A percentile compares a stretch with the other conserved stretches of the same genome.
Evolutionary conservation across 208 protist species (phyloP).

Genomic region (Acanthamoeba sp.): DNA sequence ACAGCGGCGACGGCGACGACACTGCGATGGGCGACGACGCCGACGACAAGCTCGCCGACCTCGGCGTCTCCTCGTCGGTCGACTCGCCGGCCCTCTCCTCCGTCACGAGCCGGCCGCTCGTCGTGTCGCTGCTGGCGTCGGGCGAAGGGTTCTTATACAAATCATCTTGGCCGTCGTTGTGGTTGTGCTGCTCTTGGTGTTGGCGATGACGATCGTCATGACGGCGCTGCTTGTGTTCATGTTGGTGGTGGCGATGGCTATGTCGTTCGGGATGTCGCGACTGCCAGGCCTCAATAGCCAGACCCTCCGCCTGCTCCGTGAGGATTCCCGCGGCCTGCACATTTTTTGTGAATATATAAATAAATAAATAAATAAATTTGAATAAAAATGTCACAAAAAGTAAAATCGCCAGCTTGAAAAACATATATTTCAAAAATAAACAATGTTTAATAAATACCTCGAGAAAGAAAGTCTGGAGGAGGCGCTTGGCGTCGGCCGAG

Average conservation of each 20-base stretch:
- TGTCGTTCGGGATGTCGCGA: background rate
- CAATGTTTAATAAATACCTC: background rate
- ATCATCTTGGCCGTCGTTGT: too few species aligned
- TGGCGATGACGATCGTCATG: too few species aligned
- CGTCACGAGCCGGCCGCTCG: too few species aligned
- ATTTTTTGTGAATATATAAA: too few species aligned
- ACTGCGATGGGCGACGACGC: background rate
- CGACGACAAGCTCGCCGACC: background rate
- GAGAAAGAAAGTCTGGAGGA: background rate
- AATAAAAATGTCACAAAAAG: too few species aligned
- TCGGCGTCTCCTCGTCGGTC: background rate
- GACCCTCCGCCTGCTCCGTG: background rate
- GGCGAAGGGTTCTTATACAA: too few species aligned
- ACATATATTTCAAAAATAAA: background rate
- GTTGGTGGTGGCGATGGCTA: background rate
- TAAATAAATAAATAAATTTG: background rate
- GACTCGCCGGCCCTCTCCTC: too few species aligned
- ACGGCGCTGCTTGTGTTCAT: background rate
- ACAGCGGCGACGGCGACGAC: background rate
- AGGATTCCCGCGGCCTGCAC: background rate
- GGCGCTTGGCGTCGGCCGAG: background rate
- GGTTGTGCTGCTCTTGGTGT: too few species aligned
- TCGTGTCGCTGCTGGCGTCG: too few species aligned
- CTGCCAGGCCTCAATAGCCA: background rate
- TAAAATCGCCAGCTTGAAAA: too few species aligned